These are phyloP conservation scores for Allium cepa DNA, from an alignment of 106 monocot genomes.

Conservation along the genomic window DNA sequence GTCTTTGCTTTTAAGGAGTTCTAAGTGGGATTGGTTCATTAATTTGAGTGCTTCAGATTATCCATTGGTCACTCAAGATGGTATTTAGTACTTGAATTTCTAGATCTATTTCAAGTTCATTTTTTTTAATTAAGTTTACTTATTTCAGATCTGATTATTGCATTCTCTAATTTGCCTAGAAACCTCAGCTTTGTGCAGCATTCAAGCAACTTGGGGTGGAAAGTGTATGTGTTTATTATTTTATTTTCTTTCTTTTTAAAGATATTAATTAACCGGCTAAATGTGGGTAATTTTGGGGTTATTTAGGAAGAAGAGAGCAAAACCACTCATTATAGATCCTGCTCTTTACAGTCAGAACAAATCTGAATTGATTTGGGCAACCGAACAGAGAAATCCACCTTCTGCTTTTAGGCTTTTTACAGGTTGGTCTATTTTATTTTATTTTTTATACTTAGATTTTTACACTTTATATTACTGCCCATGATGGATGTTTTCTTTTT, in stretches of 20 bases:
- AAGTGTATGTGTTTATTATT: conserved; percentile 42
- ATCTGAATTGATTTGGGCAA: conserved; percentile 69
- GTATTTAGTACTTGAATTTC: conserved; percentile 42
- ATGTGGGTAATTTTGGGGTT: neutral
- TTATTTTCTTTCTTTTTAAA: neutral
- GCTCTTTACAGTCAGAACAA: conserved; percentile 56
- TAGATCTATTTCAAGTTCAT: neutral
- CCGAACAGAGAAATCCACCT: conserved; percentile 47
- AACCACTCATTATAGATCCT: conserved; percentile 65
- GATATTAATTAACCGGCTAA: neutral
- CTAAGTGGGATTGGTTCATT: conserved; percentile 92
- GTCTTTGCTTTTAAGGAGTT: conserved; percentile 53
- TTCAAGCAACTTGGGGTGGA: conserved; percentile 81
- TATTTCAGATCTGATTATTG: conserved; percentile 73
- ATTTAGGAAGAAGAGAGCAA: conserved; percentile 78
- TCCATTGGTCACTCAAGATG: conserved; percentile 89
- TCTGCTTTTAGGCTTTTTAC: conserved; percentile 90
- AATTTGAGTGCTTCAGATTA: conserved; percentile 94
- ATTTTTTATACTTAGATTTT: too few species aligned
- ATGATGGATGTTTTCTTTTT: neutral
- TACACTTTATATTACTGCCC: too few species aligned
- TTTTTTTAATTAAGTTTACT: neutral
- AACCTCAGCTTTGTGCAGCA: conserved; percentile 78
- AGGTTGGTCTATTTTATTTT: conserved; percentile 24
- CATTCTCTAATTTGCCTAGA: conserved; percentile 78